These are phyloP conservation scores for Hypoxylon sp. DNA, from an alignment of 2,329 filamentous ascomycete species.

Conservation along the genomic window DNA sequence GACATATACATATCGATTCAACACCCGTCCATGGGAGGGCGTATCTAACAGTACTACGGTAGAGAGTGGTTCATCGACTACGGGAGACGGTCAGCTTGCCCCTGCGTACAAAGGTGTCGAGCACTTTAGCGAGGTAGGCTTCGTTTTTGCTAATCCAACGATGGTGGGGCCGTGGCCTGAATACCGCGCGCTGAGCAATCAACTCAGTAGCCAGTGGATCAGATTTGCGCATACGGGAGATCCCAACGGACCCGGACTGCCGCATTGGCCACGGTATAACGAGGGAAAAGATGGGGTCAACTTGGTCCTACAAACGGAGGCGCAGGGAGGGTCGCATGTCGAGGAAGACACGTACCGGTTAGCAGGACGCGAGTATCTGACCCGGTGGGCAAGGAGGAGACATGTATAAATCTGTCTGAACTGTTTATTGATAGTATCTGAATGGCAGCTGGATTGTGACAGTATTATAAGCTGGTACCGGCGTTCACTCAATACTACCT, in stretches of 20 bases:
- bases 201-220: constrained; percentile 53
- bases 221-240: constrained; percentile 50
- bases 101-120: constrained; percentile 54
- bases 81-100: constrained; percentile 38
- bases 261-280: constrained; percentile 53
- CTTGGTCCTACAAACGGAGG: constrained; percentile 54
- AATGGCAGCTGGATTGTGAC: neutral
- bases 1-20: constrained; percentile 75
- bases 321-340: constrained; percentile 52
- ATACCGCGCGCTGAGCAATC: constrained; percentile 49
- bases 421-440: neutral
- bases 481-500: neutral
- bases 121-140: constrained; percentile 60
- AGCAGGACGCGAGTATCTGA: constrained; percentile 55
- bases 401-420: constrained; percentile 31
- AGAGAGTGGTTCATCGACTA: constrained; percentile 12
- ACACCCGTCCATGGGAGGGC: constrained; percentile 58
- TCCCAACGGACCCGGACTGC: constrained; percentile 49
- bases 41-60: constrained; percentile 61
- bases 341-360: constrained; percentile 55
- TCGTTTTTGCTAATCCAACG: constrained; percentile 57
- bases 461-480: neutral
- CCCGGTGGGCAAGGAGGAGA: constrained; percentile 50
- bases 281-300: constrained; percentile 49
- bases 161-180: constrained; percentile 47